Conservation (phyloP, 1,284 basidiomycete genomes). For the Anthracocystis setariae region DNA sequence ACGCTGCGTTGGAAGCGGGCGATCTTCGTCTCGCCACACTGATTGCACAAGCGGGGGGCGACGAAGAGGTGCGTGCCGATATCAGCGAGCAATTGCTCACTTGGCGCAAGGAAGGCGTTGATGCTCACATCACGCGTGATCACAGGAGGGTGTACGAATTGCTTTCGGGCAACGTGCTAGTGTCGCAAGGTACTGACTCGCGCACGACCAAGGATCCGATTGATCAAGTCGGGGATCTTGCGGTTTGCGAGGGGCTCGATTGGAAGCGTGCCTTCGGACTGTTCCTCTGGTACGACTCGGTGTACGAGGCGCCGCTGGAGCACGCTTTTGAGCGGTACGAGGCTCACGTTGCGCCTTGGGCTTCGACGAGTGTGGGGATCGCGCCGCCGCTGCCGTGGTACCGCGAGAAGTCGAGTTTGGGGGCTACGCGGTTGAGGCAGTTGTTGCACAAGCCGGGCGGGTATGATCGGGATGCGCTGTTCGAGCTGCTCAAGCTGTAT, state of each 20-base stretch:
- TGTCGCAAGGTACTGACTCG: constrained; percentile 72
- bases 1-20: constrained; percentile 78
- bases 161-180: constrained; percentile 80
- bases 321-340: constrained; percentile 80
- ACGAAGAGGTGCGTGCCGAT: constrained; percentile 80
- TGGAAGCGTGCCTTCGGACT: constrained; percentile 95
- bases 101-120: constrained; percentile 83
- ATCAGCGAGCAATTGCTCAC: constrained; percentile 80
- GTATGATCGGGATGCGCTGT: constrained; percentile 76
- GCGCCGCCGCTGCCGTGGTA: constrained; percentile 66
- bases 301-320: constrained; percentile 78
- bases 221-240: constrained; percentile 75
- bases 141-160: constrained; percentile 86
- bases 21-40: constrained; percentile 89
- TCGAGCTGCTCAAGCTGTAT: constrained; percentile 82
- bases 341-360: constrained; percentile 54
- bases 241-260: constrained; percentile 83
- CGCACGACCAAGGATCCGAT: constrained; percentile 71
- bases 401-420: constrained; percentile 58
- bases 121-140: constrained; percentile 77
- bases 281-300: constrained; percentile 86
- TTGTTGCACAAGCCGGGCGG: constrained; percentile 41
- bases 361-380: constrained; percentile 33
- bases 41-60: constrained; percentile 87
- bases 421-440: constrained; percentile 49